phyloP scores from a whole-genome alignment of 2,329 filamentous ascomycete genomes.

The Cordyceps javanica region DNA sequence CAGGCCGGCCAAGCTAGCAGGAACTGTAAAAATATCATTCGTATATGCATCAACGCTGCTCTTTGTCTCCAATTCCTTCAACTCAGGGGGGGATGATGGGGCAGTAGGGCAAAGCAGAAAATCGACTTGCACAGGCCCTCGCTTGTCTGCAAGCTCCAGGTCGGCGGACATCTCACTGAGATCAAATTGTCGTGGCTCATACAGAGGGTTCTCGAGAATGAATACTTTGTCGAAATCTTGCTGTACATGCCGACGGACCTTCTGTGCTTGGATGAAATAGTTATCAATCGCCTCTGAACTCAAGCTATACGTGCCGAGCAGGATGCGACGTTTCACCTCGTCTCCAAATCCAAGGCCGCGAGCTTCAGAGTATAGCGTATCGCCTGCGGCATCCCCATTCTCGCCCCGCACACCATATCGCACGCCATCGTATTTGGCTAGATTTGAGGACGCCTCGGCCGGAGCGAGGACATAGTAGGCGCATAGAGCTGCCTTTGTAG shows the following conservation, averaged over 20 bases:
- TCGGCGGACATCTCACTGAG: slow-evolving; percentile 53
- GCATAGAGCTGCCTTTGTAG: slow-evolving; percentile 77
- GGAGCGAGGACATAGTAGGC: slow-evolving; percentile 95
- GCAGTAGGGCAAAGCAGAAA: slow-evolving; percentile 84
- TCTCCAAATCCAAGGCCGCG: slow-evolving; percentile 70
- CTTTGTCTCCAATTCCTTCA: slow-evolving; percentile 51
- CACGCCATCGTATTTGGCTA: slow-evolving; percentile 96
- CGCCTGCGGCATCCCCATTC: slow-evolving; percentile 47
- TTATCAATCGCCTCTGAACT: slow-evolving; percentile 91
- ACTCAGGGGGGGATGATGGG: slow-evolving; percentile 63
- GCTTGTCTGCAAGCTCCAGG: slow-evolving; percentile 47
- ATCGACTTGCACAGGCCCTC: slow-evolving; percentile 63
- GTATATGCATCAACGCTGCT: slow-evolving; percentile 70
- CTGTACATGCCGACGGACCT: slow-evolving; percentile 75
- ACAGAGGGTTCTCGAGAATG: slow-evolving; percentile 60
- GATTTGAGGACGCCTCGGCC: slow-evolving; percentile 90
- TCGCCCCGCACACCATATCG: slow-evolving; percentile 66
- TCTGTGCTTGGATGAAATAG: slow-evolving; percentile 93
- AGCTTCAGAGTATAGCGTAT: slow-evolving; percentile 69
- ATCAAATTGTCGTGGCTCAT: slow-evolving; percentile 46
- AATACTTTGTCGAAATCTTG: slow-evolving; percentile 82
- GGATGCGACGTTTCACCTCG: slow-evolving; percentile 80
- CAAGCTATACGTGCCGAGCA: slow-evolving; percentile 84
- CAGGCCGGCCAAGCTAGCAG: slow-evolving; percentile 84
- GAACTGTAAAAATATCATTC: slow-evolving; percentile 94